Evolutionary conservation across 139 green algal genomes (phyloP).

Genomic region (Closterium sp.): DNA sequence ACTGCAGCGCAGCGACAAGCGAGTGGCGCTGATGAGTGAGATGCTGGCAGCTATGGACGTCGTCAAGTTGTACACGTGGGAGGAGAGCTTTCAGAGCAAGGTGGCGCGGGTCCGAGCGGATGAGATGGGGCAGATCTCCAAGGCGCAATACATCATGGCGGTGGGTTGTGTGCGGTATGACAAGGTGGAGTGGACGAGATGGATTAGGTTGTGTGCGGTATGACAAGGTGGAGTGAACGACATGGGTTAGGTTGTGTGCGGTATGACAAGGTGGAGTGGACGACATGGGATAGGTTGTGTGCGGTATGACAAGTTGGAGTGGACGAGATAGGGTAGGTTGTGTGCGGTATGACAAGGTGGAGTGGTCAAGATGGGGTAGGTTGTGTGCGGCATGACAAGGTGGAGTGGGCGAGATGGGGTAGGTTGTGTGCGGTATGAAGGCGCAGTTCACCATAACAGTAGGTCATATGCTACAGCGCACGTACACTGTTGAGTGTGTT

Average conservation of each 20-base stretch:
- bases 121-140: slow-evolving; percentile 45
- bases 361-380: slow-evolving; percentile 6
- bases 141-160: slow-evolving; percentile 38
- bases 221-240: too few relatives aligned
- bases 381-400: too few relatives aligned
- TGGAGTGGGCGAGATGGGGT: too few relatives aligned
- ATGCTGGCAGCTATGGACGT: slow-evolving; percentile 48
- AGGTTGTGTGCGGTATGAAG: neutral
- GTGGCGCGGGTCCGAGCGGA: slow-evolving; percentile 27
- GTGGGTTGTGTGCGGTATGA: neutral
- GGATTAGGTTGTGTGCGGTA: too few relatives aligned
- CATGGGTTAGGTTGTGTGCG: neutral
- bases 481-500: slow-evolving; percentile 51
- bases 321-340: too few relatives aligned
- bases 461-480: too few relatives aligned
- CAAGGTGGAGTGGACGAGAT: neutral
- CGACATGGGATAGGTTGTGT: too few relatives aligned
- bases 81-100: slow-evolving; percentile 47
- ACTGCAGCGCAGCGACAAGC: slow-evolving; percentile 41
- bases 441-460: too few relatives aligned
- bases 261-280: neutral
- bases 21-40: slow-evolving; percentile 45
- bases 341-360: neutral
- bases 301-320: too few relatives aligned
- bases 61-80: slow-evolving; percentile 54